Evolutionary conservation across 768 basidiomycete genomes (phyloP).

Genomic region (Lactifluus piperatus): DNA sequence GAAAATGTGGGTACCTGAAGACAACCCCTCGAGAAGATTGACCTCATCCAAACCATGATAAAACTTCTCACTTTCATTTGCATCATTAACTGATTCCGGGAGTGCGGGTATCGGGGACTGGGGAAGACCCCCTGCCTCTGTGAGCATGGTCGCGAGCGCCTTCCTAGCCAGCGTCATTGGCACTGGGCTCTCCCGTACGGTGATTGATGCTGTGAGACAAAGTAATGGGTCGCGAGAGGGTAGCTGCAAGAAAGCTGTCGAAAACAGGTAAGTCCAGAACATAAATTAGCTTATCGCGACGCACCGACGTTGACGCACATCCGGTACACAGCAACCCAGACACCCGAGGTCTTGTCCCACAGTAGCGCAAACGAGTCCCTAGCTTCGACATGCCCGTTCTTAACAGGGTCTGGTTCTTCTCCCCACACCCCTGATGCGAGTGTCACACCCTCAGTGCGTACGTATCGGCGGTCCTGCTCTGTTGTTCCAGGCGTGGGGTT

Average conservation of each 20-base stretch:
- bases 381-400: conserved; percentile 12
- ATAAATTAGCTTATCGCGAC: conserved; percentile 24
- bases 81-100: conserved; percentile 22
- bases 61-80: conserved; percentile 33
- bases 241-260: conserved; percentile 43
- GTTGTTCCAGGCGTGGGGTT: conserved; percentile 72
- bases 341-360: conserved; percentile 49
- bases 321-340: conserved; percentile 77
- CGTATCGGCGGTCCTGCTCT: conserved; percentile 68
- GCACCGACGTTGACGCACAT: conserved; percentile 73
- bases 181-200: conserved; percentile 72
- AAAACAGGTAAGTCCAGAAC: background rate
- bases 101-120: conserved; percentile 28
- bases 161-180: conserved; percentile 34
- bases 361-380: conserved; percentile 54
- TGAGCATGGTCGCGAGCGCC: conserved; percentile 28
- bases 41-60: conserved; percentile 53
- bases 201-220: conserved; percentile 78
- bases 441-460: conserved; percentile 65
- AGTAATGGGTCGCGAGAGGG: conserved; percentile 65
- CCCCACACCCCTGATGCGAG: conserved; percentile 73
- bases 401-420: conserved; percentile 39
- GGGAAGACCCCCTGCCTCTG: conserved; percentile 27
- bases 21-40: conserved; percentile 57
- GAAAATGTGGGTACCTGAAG: conserved; percentile 37